Conservation (phyloP, 106 monocot species). For the Posidonia australis region DNA sequence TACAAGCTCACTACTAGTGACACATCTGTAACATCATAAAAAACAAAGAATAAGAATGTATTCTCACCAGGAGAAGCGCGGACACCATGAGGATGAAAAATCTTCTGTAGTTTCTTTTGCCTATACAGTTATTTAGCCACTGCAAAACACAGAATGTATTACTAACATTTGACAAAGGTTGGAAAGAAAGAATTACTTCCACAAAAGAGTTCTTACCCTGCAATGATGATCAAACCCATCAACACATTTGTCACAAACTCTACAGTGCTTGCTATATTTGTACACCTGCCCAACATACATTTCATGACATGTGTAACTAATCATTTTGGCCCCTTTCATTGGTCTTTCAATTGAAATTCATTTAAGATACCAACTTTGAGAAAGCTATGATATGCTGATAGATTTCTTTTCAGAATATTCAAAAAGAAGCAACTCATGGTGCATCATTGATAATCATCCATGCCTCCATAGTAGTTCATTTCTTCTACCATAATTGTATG, state of each 20-base stretch:
- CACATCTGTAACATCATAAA: not conserved
- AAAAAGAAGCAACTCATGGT: too few species aligned
- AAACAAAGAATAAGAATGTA: not conserved
- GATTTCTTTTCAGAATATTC: too few species aligned
- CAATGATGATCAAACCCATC: constrained; percentile 98
- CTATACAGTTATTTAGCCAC: constrained; percentile 99
- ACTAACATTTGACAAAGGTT: not conserved
- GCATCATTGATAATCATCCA: too few species aligned
- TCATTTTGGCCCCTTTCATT: too few species aligned
- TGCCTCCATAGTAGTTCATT: too few species aligned
- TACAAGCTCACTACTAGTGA: not conserved
- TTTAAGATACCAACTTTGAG: too few species aligned
- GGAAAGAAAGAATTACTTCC: not conserved
- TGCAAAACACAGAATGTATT: constrained; percentile 13
- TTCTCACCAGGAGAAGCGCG: constrained; percentile 74
- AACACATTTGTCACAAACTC: constrained; percentile 98
- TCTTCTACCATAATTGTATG: too few species aligned
- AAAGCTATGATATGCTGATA: too few species aligned
- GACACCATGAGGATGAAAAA: constrained; percentile 84
- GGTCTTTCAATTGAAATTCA: too few species aligned
- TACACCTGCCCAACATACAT: constrained; percentile 38
- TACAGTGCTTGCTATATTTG: constrained; percentile 94
- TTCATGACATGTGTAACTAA: not conserved
- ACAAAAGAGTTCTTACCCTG: constrained; percentile 39
- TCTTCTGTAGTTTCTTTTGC: constrained; percentile 61